A percentile compares a stretch with the other conserved stretches of the same genome.
These are phyloP conservation scores for Globisporangium megalacanthum DNA, from an alignment of 352 stramenopile genomes.

Conservation along the genomic window DNA sequence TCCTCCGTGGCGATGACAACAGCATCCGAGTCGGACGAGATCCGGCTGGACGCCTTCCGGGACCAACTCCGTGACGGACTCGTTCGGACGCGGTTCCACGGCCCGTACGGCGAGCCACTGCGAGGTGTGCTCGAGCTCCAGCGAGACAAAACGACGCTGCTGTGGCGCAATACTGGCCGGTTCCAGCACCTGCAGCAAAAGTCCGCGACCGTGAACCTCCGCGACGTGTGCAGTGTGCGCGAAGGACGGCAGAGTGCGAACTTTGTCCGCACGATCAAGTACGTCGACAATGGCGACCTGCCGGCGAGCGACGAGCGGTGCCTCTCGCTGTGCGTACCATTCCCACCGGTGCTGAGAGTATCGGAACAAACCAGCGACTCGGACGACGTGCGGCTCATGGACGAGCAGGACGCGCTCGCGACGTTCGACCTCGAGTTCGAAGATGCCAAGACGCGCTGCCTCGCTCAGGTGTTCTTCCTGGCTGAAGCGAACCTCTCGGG, in stretches of 20 bases:
- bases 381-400: conserved; percentile 10
- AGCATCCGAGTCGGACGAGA: conserved; percentile 14
- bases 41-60: conserved; percentile 37
- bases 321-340: conserved; percentile 43
- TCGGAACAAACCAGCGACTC: not conserved
- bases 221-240: conserved; percentile 52
- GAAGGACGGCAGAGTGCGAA: conserved; percentile 72
- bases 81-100: conserved; percentile 46
- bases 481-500: conserved; percentile 37
- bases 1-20: too few species aligned
- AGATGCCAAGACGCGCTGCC: conserved; percentile 35
- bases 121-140: conserved; percentile 50
- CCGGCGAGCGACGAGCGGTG: conserved; percentile 60
- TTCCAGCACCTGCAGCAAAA: conserved; percentile 25
- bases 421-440: conserved; percentile 79
- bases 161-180: conserved; percentile 45
- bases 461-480: conserved; percentile 57
- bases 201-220: conserved; percentile 27
- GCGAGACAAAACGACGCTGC: conserved; percentile 55
- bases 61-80: conserved; percentile 58
- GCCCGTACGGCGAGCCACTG: conserved; percentile 35
- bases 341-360: not conserved
- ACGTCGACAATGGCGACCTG: conserved; percentile 37
- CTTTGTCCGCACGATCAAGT: conserved; percentile 82
- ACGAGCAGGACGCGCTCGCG: conserved; percentile 18